phyloP scores from a whole-genome alignment of 225 moss, liverwort and hornwort genomes.

The Sphagnum tenellum region DNA sequence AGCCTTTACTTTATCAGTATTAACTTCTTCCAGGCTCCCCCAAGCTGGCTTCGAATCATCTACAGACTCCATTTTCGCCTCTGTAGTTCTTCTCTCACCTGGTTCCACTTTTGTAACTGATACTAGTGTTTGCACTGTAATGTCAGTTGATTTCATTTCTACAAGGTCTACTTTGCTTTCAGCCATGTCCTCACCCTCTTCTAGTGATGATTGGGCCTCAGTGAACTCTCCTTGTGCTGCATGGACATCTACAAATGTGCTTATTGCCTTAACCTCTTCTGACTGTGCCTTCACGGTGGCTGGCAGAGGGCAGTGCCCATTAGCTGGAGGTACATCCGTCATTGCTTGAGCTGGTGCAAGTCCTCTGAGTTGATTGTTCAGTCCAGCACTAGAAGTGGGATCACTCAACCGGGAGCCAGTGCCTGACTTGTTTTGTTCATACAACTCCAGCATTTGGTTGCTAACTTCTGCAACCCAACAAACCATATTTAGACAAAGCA shows the following conservation, averaged over 20 bases:
- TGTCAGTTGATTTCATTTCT: neutral
- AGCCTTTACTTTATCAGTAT: slow-evolving; percentile 26
- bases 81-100: neutral
- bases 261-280: slow-evolving; percentile 13
- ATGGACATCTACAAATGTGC: slow-evolving; percentile 2
- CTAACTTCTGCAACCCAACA: slow-evolving; percentile 63
- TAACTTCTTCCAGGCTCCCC: slow-evolving; percentile 31
- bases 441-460: slow-evolving; percentile 93
- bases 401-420: slow-evolving; percentile 54
- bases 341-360: slow-evolving; percentile 4
- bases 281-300: slow-evolving; percentile 17
- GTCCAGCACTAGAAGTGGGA: slow-evolving; percentile 47
- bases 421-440: slow-evolving; percentile 78
- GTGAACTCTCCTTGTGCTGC: slow-evolving; percentile 17
- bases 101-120: slow-evolving; percentile 5
- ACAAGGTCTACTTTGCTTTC: slow-evolving; percentile 11
- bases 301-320: slow-evolving; percentile 10
- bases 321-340: slow-evolving; percentile 3
- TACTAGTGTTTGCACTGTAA: neutral
- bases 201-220: slow-evolving; percentile 14
- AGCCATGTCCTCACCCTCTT: slow-evolving; percentile 26
- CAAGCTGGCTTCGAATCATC: slow-evolving; percentile 28
- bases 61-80: slow-evolving; percentile 5
- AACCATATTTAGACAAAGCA: neutral
- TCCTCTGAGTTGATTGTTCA: slow-evolving; percentile 2